A percentile compares a stretch with the other conserved stretches of the same genome.
phyloP scores from a whole-genome alignment of 1,284 basidiomycete genomes.

The Grifola frondosa region DNA sequence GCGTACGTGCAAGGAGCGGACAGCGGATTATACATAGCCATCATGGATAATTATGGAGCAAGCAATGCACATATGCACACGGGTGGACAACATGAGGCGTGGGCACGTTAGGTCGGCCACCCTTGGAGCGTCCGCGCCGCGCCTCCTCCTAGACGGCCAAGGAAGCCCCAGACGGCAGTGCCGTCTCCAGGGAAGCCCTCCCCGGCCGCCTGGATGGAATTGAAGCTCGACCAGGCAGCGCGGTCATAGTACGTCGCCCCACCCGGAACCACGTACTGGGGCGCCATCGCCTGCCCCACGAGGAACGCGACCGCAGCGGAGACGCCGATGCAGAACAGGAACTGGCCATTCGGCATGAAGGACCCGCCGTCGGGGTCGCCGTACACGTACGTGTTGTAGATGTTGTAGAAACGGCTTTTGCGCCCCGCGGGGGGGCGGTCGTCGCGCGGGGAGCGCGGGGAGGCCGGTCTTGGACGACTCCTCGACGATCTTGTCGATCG shows the following conservation, averaged over 20 bases:
- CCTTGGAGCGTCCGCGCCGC: conserved; percentile 71
- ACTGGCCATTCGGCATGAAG: conserved; percentile 37
- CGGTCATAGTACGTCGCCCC: conserved; percentile 72
- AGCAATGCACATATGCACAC: conserved; percentile 17
- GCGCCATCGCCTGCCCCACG: conserved; percentile 56
- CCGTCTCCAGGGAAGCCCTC: conserved; percentile 59
- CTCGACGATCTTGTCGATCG: conserved; percentile 72
- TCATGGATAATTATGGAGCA: conserved; percentile 18
- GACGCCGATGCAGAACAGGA: conserved; percentile 52
- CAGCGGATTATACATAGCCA: conserved; percentile 22
- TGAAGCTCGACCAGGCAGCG: conserved; percentile 76
- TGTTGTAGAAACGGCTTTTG: conserved; percentile 66
- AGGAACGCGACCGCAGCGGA: conserved; percentile 57
- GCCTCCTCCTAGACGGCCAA: conserved; percentile 64
- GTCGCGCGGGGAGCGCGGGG: conserved; percentile 33
- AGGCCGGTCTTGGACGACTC: conserved; percentile 44
- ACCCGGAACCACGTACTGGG: conserved; percentile 60
- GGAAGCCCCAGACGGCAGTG: conserved; percentile 58
- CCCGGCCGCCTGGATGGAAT: conserved; percentile 61
- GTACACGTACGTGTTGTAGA: conserved; percentile 81
- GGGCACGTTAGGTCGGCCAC: conserved; percentile 49
- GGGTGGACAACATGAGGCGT: conserved; percentile 13
- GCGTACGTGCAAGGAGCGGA: conserved; percentile 21
- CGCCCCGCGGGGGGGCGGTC: conserved; percentile 33
- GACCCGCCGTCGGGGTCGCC: conserved; percentile 36